Percentiles rank a stretch among this genome's conserved stretches.
These are phyloP conservation scores for Wickerhamiella infanticola DNA, from an alignment of 1,139 yeast species.

Conservation along the genomic window DNA sequence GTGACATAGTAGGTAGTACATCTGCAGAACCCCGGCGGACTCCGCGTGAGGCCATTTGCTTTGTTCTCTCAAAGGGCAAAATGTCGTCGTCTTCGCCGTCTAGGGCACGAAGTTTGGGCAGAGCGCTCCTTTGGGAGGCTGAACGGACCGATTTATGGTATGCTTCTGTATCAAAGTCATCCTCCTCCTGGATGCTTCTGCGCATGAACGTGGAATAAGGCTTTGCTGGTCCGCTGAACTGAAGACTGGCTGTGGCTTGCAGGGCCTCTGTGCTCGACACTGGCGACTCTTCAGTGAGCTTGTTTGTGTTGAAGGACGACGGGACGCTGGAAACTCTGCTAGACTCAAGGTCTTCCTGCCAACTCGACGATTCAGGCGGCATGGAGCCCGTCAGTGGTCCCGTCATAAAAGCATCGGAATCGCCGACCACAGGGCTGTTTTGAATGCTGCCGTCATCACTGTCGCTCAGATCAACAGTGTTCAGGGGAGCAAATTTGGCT, in stretches of 20 bases:
- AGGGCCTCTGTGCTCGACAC: not conserved
- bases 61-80: constrained; percentile 15
- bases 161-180: not conserved
- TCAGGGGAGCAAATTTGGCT: not conserved
- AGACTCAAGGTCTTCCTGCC: constrained; percentile 1
- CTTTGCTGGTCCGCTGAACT: not conserved
- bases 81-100: constrained; percentile 12
- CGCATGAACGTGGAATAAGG: not conserved
- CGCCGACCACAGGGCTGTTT: constrained; percentile 10
- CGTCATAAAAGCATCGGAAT: constrained; percentile 8
- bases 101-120: not conserved
- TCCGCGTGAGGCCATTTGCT: constrained; percentile 10
- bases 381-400: not conserved
- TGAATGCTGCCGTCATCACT: constrained; percentile 15
- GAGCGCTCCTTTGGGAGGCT: not conserved
- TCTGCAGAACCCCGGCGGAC: constrained; percentile 7
- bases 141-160: not conserved
- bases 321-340: not conserved
- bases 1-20: constrained; percentile 9
- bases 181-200: not conserved
- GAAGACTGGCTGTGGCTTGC: not conserved
- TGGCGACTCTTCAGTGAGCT: not conserved
- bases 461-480: constrained; percentile 1
- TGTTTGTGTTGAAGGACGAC: not conserved
- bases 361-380: not conserved